Evolutionary conservation across 2,329 filamentous ascomycete genomes (phyloP).

Genomic region (Aspergillus texensis): DNA sequence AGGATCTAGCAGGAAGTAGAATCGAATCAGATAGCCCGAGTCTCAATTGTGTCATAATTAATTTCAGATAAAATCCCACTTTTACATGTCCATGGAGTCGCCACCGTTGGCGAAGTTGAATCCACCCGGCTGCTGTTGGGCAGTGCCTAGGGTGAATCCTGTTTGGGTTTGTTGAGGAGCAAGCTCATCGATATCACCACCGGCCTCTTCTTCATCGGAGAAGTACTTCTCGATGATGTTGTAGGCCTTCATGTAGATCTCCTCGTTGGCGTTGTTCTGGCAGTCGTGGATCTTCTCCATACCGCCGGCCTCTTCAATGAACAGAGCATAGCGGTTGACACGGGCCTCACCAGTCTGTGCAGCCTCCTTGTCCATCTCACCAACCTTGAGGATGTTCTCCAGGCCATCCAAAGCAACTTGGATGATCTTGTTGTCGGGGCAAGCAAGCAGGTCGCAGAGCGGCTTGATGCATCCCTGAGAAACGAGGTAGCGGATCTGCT

Average conservation of each 20-base stretch:
- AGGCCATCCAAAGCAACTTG: conserved; percentile 96
- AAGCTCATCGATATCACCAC: conserved; percentile 77
- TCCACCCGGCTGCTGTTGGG: conserved; percentile 69
- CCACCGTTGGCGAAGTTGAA: conserved; percentile 88
- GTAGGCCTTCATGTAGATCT: conserved; percentile 99
- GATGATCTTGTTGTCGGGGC: conserved; percentile 99
- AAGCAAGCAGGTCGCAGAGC: conserved; percentile 89
- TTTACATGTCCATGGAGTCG: conserved; percentile 76
- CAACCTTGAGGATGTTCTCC: conserved; percentile 99
- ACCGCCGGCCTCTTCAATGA: conserved; percentile 96
- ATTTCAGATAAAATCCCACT: conserved; percentile 18
- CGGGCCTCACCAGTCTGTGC: conserved; percentile 50
- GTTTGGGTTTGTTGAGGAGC: conserved; percentile 70
- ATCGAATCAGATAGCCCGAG: conserved; percentile 16
- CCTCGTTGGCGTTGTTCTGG: conserved; percentile 99
- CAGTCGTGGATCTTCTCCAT: conserved; percentile 99
- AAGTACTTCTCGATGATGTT: conserved; percentile 99
- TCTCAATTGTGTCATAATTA: conserved; percentile 16
- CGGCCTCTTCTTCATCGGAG: conserved; percentile 90
- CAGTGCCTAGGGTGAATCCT: conserved; percentile 70
- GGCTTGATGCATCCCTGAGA: conserved; percentile 95
- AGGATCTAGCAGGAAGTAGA: conserved; percentile 19
- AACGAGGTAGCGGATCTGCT: conserved; percentile 96
- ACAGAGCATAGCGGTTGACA: conserved; percentile 95
- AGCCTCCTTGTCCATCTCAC: conserved; percentile 96